Conservation (phyloP, 352 stramenopile species). For the Phytophthora hybrid region DNA sequence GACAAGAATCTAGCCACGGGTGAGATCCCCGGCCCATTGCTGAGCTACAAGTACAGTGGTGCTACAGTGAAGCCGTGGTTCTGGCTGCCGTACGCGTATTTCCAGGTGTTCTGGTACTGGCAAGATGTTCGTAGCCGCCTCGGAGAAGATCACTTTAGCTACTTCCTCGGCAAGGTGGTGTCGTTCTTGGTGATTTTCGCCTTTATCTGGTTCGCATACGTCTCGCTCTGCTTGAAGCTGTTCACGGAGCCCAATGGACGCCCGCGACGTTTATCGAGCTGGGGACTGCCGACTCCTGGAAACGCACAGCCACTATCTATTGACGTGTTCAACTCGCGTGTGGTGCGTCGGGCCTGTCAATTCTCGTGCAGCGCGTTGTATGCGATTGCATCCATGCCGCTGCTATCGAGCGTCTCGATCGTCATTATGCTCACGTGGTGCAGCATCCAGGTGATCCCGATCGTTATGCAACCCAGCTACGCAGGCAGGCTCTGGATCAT, state of each 20-base stretch:
- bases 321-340: constrained; percentile 78
- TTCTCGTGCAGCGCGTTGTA: constrained; percentile 81
- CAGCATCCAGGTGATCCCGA: constrained; percentile 62
- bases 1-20: constrained; percentile 68
- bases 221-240: constrained; percentile 72
- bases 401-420: constrained; percentile 69
- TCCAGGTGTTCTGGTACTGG: constrained; percentile 88
- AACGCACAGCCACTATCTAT: constrained; percentile 64
- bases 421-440: constrained; percentile 57
- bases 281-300: constrained; percentile 57
- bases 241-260: constrained; percentile 73
- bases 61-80: constrained; percentile 81
- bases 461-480: constrained; percentile 77
- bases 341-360: constrained; percentile 76
- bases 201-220: constrained; percentile 73
- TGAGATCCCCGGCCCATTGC: constrained; percentile 70
- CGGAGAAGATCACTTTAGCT: constrained; percentile 68
- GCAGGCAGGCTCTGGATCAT: constrained; percentile 72
- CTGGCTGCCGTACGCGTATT: constrained; percentile 85
- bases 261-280: constrained; percentile 67
- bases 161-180: constrained; percentile 68
- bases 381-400: constrained; percentile 67
- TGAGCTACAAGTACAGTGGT: constrained; percentile 87
- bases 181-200: constrained; percentile 68
- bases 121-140: constrained; percentile 65